These are phyloP conservation scores for Yarrowia sp. DNA, from an alignment of 805 yeast genomes.

Conservation along the genomic window DNA sequence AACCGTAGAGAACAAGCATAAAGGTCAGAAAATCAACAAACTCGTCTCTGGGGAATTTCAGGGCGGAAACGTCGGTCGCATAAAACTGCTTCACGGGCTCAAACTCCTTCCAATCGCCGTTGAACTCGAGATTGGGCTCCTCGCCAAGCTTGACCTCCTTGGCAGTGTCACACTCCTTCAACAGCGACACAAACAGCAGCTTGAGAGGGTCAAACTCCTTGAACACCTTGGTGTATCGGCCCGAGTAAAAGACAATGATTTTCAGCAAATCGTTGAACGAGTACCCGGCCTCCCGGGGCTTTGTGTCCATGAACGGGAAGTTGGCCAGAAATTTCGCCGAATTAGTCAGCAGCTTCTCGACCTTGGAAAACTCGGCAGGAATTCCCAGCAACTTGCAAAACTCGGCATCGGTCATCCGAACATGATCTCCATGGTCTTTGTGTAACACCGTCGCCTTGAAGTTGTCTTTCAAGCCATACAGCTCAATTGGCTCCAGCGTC, in stretches of 20 bases:
- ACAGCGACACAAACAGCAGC: conserved; percentile 31
- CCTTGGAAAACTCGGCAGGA: conserved; percentile 3
- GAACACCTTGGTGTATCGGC: conserved; percentile 19
- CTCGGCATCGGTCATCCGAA: conserved; percentile 41
- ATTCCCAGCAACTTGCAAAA: conserved; percentile 35
- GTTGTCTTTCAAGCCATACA: conserved; percentile 21
- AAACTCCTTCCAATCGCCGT: conserved; percentile 26
- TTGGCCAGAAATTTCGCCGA: conserved; percentile 30
- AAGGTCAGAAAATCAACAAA: conserved; percentile 24
- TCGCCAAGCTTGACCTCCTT: background rate
- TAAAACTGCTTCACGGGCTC: conserved; percentile 23
- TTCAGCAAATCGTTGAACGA: conserved; percentile 32
- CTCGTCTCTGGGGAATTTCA: conserved; percentile 12
- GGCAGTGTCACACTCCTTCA: conserved; percentile 9
- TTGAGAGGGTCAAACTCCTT: conserved; percentile 31
- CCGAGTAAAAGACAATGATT: conserved; percentile 29
- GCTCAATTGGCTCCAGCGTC: conserved; percentile 29
- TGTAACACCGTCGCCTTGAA: conserved; percentile 10
- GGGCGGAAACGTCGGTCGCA: background rate
- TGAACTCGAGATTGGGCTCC: background rate
- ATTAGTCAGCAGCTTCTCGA: conserved; percentile 6
- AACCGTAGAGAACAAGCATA: conserved; percentile 16
- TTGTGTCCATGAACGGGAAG: conserved; percentile 18
- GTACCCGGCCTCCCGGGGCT: conserved; percentile 19
- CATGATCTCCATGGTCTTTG: conserved; percentile 15